Evolutionary conservation across 2,329 filamentous ascomycete species (phyloP).

Genomic region (Xylaria sp.): DNA sequence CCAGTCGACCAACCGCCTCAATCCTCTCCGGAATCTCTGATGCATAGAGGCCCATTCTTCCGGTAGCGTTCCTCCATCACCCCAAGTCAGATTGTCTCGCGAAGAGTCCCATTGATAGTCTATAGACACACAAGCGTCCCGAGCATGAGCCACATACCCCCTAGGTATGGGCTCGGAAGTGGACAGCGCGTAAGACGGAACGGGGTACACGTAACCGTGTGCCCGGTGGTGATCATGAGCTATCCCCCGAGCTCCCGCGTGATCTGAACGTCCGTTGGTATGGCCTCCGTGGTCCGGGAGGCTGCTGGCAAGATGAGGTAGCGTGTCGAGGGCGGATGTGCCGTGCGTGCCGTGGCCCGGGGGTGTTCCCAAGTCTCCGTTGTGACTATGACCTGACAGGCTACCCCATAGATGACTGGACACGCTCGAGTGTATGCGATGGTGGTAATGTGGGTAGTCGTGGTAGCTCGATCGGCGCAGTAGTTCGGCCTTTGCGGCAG

Average conservation of each 20-base stretch:
- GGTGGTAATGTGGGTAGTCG: conserved; percentile 55
- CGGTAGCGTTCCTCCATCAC: conserved; percentile 84
- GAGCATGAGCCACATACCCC: conserved; percentile 89
- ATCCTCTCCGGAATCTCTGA: conserved; percentile 81
- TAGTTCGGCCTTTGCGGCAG: conserved; percentile 86
- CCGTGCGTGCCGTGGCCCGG: conserved; percentile 34
- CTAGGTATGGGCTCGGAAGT: conserved; percentile 82
- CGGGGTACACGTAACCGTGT: conserved; percentile 75
- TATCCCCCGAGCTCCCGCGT: conserved; percentile 20
- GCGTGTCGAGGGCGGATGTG: conserved; percentile 36
- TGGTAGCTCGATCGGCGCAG: conserved; percentile 78
- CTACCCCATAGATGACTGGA: conserved; percentile 55
- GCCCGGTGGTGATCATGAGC: conserved; percentile 30
- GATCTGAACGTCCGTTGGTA: conserved; percentile 25
- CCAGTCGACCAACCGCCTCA: conserved; percentile 84
- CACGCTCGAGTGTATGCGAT: conserved; percentile 41
- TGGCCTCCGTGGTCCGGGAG: conserved; percentile 35
- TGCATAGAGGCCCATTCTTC: conserved; percentile 99
- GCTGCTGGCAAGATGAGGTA: conserved; percentile 37
- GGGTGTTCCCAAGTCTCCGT: conserved; percentile 41
- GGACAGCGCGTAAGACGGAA: conserved; percentile 85
- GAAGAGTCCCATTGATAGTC: conserved; percentile 98
- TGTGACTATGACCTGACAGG: conserved; percentile 32
- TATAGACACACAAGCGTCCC: conserved; percentile 85
- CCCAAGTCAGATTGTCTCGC: conserved; percentile 80